Base-by-base conservation (phyloP, 2,329 filamentous ascomycete genomes). In the Cryphonectria naterciae region DNA sequence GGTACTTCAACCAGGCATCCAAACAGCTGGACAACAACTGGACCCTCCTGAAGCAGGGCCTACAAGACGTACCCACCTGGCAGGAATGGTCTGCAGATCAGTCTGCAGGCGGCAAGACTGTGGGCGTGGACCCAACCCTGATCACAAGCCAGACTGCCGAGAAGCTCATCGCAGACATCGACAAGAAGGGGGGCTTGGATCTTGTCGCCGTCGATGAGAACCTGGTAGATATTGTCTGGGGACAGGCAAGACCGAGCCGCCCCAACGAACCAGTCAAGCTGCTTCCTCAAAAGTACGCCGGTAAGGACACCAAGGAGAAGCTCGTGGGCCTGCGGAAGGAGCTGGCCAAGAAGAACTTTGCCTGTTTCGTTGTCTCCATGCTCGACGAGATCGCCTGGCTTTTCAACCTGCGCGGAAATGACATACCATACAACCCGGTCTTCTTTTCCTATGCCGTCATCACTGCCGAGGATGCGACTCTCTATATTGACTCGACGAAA, bases 331-430 rank as follows among this genome's bases (percentile, higher is more conserved):
- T 99, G 70, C 90, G 95, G n/a, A 95, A 95, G 79, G 95, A 98
- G 76, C 84, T 99, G 22, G 91, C 93, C 73, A 97, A 96, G 85
- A 97, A 93, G 83, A 96, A 96, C 78, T 92, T 91, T 7, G 88
- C 91, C 25, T 95, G 93, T 1, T 94, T 98, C 75, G 90, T 98
- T 65, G 89, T 98, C 62, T 98, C 95, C 7, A 95, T 97, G 91
- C 88, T 99, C 60, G 96, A 99, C 77, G 96, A 99, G 81, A 90
- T 98, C 76, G 96, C 96, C 15, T 99, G 96, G 96, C 86, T 99
- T n/a, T 98, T 98, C 85, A 99, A 99, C 81, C 84, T 99, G 65
- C 91, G 96, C 75, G 96, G 96, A 76, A 96, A 88, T 80, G 96
- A 98, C 79, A 98, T 99, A 74, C 93, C 94, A 0, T 99, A 96